Evolutionary conservation across 371 early-diverging fungal species (phyloP), one percentile per base, ranked within the genome.

Genomic region (Apophysomyces ossiformis): DNA sequence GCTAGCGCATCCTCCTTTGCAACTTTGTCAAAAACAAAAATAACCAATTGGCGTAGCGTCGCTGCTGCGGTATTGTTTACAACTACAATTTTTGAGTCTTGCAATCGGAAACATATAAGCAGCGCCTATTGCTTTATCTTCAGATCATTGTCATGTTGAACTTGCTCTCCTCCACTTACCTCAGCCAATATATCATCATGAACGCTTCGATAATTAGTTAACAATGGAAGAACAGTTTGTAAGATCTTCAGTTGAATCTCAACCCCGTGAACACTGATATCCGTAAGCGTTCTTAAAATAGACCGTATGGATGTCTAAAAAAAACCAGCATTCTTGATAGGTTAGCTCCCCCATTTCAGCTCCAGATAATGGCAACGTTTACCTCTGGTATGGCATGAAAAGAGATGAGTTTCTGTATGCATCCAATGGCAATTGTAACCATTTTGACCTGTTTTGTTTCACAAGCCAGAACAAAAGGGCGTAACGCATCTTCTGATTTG

Each of bases 41-140:
- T 91, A 11, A 97, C 93, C 43, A 98, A 73, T 66, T 98, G 99
- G 12, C 97, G 87, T 56, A 99, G 73, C 0, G 96, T 98, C 0
- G 98, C 99, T 5, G 95, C 92, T 15, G 99, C 99, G 7, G 97
- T 97, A 68, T 95, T 95, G 72, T 90, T 90, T 13, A 99, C 96
- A 16, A 95, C 87, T 0, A 90, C 88, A n/a, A 88, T 87, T 63
- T 92, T 92, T 5, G 94, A 89, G 61, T 93, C 93, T 75, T 95
- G 95, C 45, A 98, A 78, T 0, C 90, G 82, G 71, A 95, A 93
- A 67, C 96, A 96, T n/a, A 98, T 83, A 43, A 91, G 75, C 8
- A 97, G 79, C 1, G 95, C 93, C 91, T 92, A 56, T 5, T 41
- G 56, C 21, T 9, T 2, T 26, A 9, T 3, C 18, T 21, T 50